These are phyloP conservation scores for Pyrus bretschneideri DNA, from an alignment of 306 rosid genomes.

Conservation along the genomic window DNA sequence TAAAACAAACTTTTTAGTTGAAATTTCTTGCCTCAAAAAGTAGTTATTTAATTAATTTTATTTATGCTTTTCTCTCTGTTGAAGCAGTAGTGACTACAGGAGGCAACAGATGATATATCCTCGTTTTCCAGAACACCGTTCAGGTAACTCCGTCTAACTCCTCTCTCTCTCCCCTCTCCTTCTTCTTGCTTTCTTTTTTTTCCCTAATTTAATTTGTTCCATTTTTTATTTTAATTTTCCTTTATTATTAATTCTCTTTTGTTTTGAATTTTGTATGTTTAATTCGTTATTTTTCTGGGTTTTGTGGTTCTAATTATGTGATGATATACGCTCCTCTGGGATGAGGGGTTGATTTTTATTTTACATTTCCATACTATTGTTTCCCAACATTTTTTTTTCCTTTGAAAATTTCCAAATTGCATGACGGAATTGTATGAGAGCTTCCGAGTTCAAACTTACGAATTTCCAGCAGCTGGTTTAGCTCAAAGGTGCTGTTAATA, in stretches of 20 bases:
- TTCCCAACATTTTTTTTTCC: too few species aligned
- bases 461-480: background rate
- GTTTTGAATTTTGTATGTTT: background rate
- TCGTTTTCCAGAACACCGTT: background rate
- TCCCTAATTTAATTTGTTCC: background rate
- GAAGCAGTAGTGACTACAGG: background rate
- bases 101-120: background rate
- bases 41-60: background rate
- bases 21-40: background rate
- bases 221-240: background rate
- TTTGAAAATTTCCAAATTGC: background rate
- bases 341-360: background rate
- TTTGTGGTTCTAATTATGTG: background rate
- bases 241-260: background rate
- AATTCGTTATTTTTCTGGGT: background rate
- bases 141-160: background rate
- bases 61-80: background rate
- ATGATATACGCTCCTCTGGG: background rate
- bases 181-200: background rate
- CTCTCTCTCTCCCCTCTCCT: background rate
- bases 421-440: background rate
- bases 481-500: background rate
- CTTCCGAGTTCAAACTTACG: background rate
- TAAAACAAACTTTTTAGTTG: background rate
- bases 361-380: background rate